Evolutionary conservation across 345 rosid species (phyloP), one percentile per base, ranked within the genome.

Genomic region (Ailanthus altissimus): DNA sequence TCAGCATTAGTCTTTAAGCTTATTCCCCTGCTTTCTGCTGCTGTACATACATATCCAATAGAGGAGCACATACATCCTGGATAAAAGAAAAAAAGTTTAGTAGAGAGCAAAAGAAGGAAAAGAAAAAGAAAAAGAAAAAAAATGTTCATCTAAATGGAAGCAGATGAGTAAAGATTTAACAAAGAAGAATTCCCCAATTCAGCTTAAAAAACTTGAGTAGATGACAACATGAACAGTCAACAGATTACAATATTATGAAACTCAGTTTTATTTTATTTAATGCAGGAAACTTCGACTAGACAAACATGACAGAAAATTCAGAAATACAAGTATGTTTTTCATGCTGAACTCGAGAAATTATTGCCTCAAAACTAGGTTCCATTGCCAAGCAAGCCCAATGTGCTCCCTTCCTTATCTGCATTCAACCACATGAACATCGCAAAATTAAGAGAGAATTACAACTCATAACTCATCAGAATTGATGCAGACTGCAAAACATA

Each of bases 21-120:
- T n/a, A n/a, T n/a, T n/a, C n/a, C n/a, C n/a, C n/a, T n/a, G n/a
- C n/a, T n/a, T n/a, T n/a, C n/a, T n/a, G n/a, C n/a, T n/a, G n/a
- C n/a, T n/a, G n/a, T n/a, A n/a, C n/a, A n/a, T n/a, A n/a, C n/a
- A n/a, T n/a, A n/a, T n/a, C n/a, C n/a, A n/a, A 93, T 58, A 92
- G 83, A 67, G 98, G 99, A 77, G 90, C 98, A 42, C 99, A 95
- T 12, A 93, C 99, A 74, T 93, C 99, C 98, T 95, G 85, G 77
- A n/a, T n/a, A n/a, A n/a, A n/a, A n/a, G n/a, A n/a, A n/a, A n/a
- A n/a, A n/a, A 62, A 67, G 40, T 13, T 67, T 2, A 6, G 28
- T 1, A n/a, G 32, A 11, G 58, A 32, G 9, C 67, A 54, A 54
- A 43, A 11, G 43, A 46, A n/a, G n/a, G n/a, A n/a, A n/a, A n/a